Conservation (phyloP, 768 basidiomycete species). For the Lentinula boryana region DNA sequence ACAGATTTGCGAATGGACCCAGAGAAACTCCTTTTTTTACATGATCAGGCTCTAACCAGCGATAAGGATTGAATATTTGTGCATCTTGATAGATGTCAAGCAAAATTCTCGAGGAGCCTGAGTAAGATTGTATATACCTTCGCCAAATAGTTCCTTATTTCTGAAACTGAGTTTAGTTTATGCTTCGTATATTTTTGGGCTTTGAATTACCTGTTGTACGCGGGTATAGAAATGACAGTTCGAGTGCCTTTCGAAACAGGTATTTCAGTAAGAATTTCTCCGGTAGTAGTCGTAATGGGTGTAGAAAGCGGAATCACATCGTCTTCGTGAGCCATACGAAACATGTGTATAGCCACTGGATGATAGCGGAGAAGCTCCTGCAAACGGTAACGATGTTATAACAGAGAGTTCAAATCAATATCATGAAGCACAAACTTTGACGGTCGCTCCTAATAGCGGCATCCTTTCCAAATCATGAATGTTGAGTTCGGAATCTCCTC, state of each 20-base stretch:
- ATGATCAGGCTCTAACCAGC: conserved; percentile 26
- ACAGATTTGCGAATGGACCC: conserved; percentile 28
- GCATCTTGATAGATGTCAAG: conserved; percentile 21
- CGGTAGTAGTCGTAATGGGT: conserved; percentile 27
- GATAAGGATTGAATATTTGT: conserved; percentile 30
- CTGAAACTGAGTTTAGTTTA: conserved; percentile 17
- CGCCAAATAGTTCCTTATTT: conserved; percentile 32
- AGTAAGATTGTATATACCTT: not conserved
- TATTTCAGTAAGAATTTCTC: conserved; percentile 24
- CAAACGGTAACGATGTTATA: not conserved
- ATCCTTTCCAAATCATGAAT: conserved; percentile 42
- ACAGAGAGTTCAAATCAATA: not conserved
- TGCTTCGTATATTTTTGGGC: conserved; percentile 7
- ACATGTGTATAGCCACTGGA: conserved; percentile 29
- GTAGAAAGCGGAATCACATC: conserved; percentile 36
- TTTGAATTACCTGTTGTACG: conserved; percentile 27
- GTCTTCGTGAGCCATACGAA: conserved; percentile 35
- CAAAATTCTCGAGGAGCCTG: not conserved
- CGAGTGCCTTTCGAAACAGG: conserved; percentile 28
- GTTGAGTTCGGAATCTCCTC: conserved; percentile 26
- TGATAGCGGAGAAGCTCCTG: conserved; percentile 44
- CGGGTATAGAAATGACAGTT: conserved; percentile 26
- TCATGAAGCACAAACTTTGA: conserved; percentile 28
- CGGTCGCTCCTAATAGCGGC: conserved; percentile 39
- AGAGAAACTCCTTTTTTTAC: conserved; percentile 21